A percentile compares a stretch with the other conserved stretches of the same genome.
These are phyloP conservation scores for Mucor velutinosus DNA, from an alignment of 371 early-diverging fungal genomes.

Conservation along the genomic window DNA sequence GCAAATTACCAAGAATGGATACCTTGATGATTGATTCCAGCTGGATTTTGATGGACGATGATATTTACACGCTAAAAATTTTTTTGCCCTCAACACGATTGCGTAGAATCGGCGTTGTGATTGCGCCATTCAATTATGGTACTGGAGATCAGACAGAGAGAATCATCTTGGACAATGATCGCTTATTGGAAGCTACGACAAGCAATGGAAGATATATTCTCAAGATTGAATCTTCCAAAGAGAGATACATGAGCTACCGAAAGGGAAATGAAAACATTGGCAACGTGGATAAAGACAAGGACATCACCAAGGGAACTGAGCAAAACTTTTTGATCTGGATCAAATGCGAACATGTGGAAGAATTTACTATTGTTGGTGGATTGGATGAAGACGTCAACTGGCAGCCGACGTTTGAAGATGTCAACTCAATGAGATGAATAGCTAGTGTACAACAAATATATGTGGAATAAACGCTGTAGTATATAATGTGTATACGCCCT, in stretches of 20 bases:
- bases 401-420: no score
- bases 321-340: neutral
- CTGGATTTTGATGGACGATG: neutral
- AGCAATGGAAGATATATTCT: neutral
- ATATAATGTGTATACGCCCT: no score
- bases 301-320: neutral
- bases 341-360: neutral
- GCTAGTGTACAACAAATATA: no score
- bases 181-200: neutral
- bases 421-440: no score
- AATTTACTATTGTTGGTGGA: neutral
- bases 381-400: no score
- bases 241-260: neutral
- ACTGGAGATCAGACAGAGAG: neutral
- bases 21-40: neutral
- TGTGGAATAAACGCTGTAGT: no score
- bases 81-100: neutral
- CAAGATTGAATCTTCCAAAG: neutral
- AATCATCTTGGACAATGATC: neutral
- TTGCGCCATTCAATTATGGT: neutral
- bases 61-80: neutral
- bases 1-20: neutral
- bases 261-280: neutral
- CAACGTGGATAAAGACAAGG: neutral
- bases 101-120: neutral